Conservation (phyloP, 768 basidiomycete species). For the Lyophyllum atratum region DNA sequence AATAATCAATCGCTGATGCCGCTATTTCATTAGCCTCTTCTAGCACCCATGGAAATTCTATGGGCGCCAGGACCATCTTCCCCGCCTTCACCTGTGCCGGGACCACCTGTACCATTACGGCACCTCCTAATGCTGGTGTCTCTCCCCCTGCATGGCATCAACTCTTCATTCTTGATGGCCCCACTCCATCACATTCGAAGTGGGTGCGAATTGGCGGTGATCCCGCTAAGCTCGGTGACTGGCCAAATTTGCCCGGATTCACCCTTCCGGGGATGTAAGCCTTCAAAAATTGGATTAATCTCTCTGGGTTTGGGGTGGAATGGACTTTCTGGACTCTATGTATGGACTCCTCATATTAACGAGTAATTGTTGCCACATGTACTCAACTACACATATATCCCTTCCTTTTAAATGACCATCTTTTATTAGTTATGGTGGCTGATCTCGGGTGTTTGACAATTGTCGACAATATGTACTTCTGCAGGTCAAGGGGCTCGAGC, state of each 20-base stretch:
- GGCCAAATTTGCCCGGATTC: constrained; percentile 74
- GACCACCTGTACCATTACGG: constrained; percentile 73
- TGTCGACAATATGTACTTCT: background rate
- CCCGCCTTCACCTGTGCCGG: constrained; percentile 71
- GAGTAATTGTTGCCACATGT: background rate
- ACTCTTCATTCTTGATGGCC: constrained; percentile 75
- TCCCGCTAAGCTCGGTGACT: constrained; percentile 67
- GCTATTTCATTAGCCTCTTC: constrained; percentile 51
- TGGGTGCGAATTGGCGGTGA: constrained; percentile 85
- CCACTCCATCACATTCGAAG: constrained; percentile 72
- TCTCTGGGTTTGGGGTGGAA: constrained; percentile 8
- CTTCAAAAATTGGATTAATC: constrained; percentile 15
- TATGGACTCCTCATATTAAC: background rate
- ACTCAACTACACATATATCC: background rate
- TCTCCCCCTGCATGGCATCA: constrained; percentile 80
- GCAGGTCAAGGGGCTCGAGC: too few species aligned
- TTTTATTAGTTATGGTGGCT: background rate
- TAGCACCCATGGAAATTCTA: constrained; percentile 77
- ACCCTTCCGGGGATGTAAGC: constrained; percentile 59
- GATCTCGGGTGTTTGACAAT: background rate
- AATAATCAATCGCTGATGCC: constrained; percentile 7
- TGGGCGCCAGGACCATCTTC: constrained; percentile 74
- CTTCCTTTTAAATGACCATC: background rate
- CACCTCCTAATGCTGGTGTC: constrained; percentile 69
- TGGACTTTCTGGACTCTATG: constrained; percentile 7